Evolutionary conservation across 78 protist species (phyloP).

Genomic region (Chrysochromulina tobinii): DNA sequence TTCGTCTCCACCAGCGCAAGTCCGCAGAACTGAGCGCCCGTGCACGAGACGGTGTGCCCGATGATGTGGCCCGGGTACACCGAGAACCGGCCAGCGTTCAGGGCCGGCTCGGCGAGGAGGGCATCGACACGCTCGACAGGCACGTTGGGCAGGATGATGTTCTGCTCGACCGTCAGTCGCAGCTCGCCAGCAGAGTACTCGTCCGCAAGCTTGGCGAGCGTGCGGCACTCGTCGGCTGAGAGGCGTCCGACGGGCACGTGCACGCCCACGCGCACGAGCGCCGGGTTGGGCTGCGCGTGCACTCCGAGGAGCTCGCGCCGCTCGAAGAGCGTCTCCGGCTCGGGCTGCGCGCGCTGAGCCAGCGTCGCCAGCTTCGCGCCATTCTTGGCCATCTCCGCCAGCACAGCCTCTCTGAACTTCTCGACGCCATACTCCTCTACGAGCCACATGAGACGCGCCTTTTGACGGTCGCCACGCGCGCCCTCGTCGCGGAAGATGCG

Average conservation of each 20-base stretch:
- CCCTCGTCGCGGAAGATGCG: conserved; percentile 47
- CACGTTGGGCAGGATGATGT: conserved; percentile 31
- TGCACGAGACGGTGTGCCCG: conserved; percentile 6
- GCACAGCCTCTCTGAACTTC: neutral
- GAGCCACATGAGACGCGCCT: conserved; percentile 45
- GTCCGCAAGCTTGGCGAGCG: conserved; percentile 31
- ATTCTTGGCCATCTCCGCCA: neutral
- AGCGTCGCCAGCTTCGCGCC: neutral
- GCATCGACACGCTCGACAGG: neutral
- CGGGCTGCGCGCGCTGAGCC: neutral
- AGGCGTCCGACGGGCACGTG: conserved; percentile 40
- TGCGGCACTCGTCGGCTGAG: neutral
- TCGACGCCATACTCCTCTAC: conserved; percentile 24
- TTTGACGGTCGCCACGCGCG: conserved; percentile 36
- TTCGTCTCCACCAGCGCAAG: conserved; percentile 20
- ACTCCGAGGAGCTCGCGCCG: conserved; percentile 18
- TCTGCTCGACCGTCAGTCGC: conserved; percentile 51
- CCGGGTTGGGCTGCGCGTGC: neutral
- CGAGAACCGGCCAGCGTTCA: neutral
- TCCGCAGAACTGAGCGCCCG: conserved; percentile 27
- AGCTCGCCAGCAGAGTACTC: conserved; percentile 16
- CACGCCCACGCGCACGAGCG: conserved; percentile 25
- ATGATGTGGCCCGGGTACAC: neutral
- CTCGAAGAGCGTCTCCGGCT: neutral
- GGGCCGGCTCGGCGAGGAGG: conserved; percentile 13